These are phyloP conservation scores for Botryotinia calthae DNA, from an alignment of 2,329 filamentous ascomycete genomes.

Conservation along the genomic window DNA sequence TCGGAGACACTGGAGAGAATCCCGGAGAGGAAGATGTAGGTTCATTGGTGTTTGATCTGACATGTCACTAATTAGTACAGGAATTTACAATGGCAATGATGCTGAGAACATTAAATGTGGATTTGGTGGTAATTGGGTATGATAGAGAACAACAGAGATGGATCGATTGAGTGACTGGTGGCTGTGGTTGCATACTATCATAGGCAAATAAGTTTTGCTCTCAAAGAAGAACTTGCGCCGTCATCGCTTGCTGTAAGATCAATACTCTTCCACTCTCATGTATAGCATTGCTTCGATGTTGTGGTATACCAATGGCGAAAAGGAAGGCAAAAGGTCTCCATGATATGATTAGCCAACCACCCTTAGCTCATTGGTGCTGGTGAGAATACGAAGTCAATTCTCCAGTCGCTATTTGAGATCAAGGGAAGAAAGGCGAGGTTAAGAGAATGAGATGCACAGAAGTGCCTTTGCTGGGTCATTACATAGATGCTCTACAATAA, in stretches of 20 bases:
- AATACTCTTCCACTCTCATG: not conserved
- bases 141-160: slow-evolving; percentile 57
- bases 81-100: slow-evolving; percentile 69
- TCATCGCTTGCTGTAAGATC: not conserved
- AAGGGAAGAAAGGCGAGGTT: not conserved
- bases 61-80: slow-evolving; percentile 39
- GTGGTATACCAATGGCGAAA: not conserved
- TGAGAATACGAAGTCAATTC: not conserved
- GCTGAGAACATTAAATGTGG: slow-evolving; percentile 63
- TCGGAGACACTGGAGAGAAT: slow-evolving; percentile 39
- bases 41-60: slow-evolving; percentile 35
- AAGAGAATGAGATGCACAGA: not conserved
- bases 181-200: not conserved
- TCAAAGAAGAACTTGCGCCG: not conserved
- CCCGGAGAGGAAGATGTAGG: slow-evolving; percentile 43
- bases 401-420: not conserved
- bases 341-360: not conserved
- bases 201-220: not conserved
- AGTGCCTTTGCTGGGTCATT: too few species aligned
- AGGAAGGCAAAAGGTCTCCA: not conserved
- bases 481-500: not conserved
- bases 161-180: slow-evolving; percentile 45
- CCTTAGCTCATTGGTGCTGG: not conserved
- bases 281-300: not conserved
- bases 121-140: slow-evolving; percentile 61